Percentiles rank a stretch among this genome's conserved stretches.
These are phyloP conservation scores for Pichia sp. DNA, from an alignment of 1,139 yeast species.

Conservation along the genomic window DNA sequence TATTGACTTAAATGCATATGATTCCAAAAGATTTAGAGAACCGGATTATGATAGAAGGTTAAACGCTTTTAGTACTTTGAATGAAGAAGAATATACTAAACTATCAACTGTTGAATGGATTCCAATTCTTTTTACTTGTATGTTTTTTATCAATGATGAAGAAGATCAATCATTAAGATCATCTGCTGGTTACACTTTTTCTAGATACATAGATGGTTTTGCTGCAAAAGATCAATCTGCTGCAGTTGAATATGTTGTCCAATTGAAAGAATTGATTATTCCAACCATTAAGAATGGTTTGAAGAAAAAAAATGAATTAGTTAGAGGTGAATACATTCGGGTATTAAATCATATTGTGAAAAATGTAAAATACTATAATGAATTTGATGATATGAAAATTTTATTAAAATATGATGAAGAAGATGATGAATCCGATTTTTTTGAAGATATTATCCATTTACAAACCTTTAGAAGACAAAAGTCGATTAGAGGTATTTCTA, in stretches of 20 bases:
- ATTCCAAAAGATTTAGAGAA: conserved; percentile 56
- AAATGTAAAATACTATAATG: conserved; percentile 42
- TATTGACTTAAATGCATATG: conserved; percentile 63
- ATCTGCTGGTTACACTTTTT: conserved; percentile 63
- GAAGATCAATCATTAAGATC: conserved; percentile 78
- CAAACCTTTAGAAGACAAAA: conserved; percentile 83
- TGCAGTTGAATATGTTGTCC: conserved; percentile 32
- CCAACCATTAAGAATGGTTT: conserved; percentile 69
- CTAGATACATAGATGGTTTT: conserved; percentile 58
- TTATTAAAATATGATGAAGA: conserved; percentile 42
- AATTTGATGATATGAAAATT: conserved; percentile 60
- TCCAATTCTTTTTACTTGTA: conserved; percentile 63
- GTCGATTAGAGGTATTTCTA: conserved; percentile 61
- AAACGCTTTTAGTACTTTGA: conserved; percentile 58
- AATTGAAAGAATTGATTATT: conserved; percentile 52
- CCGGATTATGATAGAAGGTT: conserved; percentile 76
- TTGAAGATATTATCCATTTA: conserved; percentile 72
- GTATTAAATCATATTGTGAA: conserved; percentile 61
- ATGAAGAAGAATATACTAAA: conserved; percentile 44
- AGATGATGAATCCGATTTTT: conserved; percentile 84
- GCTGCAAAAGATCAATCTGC: conserved; percentile 32
- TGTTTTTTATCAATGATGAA: conserved; percentile 70
- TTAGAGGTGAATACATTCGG: conserved; percentile 66
- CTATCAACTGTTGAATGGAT: conserved; percentile 64
- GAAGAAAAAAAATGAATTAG: conserved; percentile 53